These are phyloP conservation scores for Xylariomycetidae sp. DNA, from an alignment of 2,329 filamentous ascomycete genomes.

Conservation along the genomic window DNA sequence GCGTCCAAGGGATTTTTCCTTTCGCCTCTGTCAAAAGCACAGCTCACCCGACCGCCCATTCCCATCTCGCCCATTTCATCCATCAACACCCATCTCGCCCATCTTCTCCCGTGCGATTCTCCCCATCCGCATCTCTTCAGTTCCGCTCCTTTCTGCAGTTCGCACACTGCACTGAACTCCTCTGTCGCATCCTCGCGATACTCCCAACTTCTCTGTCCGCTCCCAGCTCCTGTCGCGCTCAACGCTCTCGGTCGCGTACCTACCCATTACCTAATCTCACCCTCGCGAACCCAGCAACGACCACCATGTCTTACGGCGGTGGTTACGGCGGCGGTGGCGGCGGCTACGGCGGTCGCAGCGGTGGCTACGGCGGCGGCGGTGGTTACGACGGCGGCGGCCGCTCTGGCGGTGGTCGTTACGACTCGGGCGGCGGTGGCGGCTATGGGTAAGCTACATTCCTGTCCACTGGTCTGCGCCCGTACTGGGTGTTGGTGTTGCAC, in stretches of 20 bases:
- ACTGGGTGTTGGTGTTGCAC: no score
- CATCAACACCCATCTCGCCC: slow-evolving; percentile 11
- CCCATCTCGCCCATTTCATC: slow-evolving; percentile 10
- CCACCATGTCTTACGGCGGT: slow-evolving; percentile 64
- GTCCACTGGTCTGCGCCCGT: no score
- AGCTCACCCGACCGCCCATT: slow-evolving; percentile 9
- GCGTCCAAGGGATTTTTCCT: slow-evolving; percentile 20
- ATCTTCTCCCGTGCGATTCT: slow-evolving; percentile 8
- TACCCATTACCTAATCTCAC: slow-evolving; percentile 5
- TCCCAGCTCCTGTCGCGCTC: slow-evolving; percentile 15
- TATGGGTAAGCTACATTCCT: slow-evolving; percentile 26
- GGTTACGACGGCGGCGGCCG: slow-evolving; percentile 20
- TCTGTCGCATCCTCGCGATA: background rate
- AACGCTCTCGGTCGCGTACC: slow-evolving; percentile 9
- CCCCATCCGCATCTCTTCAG: slow-evolving; percentile 7
- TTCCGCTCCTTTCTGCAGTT: slow-evolving; percentile 25
- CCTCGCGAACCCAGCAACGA: slow-evolving; percentile 10
- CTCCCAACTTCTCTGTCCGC: slow-evolving; percentile 8
- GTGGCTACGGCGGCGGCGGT: slow-evolving; percentile 33
- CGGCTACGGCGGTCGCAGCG: slow-evolving; percentile 12
- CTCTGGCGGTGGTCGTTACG: slow-evolving; percentile 31
- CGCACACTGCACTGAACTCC: slow-evolving; percentile 13
- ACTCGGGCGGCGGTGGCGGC: slow-evolving; percentile 35
- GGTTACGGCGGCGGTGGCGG: slow-evolving; percentile 41
- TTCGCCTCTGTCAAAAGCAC: slow-evolving; percentile 22